Base-by-base conservation (phyloP, 2,329 filamentous ascomycete species). In the Aspergillus ibericus region DNA sequence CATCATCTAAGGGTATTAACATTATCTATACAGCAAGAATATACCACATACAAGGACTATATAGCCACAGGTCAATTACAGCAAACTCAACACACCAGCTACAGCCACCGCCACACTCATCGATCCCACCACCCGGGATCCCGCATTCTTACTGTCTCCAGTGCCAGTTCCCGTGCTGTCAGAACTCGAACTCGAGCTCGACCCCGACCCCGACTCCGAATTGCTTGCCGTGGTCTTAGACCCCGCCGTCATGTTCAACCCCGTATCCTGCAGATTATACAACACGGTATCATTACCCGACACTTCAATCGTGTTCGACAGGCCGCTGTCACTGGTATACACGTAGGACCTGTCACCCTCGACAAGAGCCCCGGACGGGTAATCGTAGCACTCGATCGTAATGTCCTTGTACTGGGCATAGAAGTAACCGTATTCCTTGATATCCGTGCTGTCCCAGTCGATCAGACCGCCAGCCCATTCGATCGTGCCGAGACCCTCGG, bases 361-460 rank as follows among this genome's bases (percentile, higher is more conserved):
- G 25, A 32, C n/a, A n/a, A 42, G 34, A 2, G 51, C 44, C 25
- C 36, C 51, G 8, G 13, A n/a, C n/a, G 51, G 51, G 22, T 36
- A n/a, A 12, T 16, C 22, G 25, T 53, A 53, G 38, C 51, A 53
- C n/a, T 53, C 51, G 15, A 53, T 6, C 4, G 51, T 53, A 36
- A 53, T 53, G 36, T 53, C 36, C 27, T 53, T 42, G 51, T 44
- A 53, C 27, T 42, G 51, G 8, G 51, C 51, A n/a, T 53, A 53
- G 22, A 42, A 53, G 51, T 53, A 53, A n/a, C 51, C 51, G 27
- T 53, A 53, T 22, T 53, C 18, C 36, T 42, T 8, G 8, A 53
- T 53, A 36, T 53, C 51, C 7, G 35, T 42, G 36, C 51, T 53
- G 16, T 42, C 29, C 51, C 51, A 53, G 51, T 53, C 36, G 22